These are phyloP conservation scores for Penicilliopsis zonata DNA, from an alignment of 495 filamentous ascomycete species.

Conservation along the genomic window DNA sequence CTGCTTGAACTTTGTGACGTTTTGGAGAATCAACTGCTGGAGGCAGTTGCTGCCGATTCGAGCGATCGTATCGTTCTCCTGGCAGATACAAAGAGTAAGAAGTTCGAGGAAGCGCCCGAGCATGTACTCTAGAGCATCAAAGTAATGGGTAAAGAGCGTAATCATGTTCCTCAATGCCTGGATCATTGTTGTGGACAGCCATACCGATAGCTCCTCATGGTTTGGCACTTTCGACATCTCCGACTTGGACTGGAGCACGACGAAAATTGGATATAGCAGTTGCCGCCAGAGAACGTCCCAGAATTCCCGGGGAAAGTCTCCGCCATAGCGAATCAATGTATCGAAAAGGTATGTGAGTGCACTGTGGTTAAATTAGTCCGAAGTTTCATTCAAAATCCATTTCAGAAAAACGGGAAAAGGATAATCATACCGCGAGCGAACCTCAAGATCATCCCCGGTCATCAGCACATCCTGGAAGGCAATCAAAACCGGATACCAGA, in stretches of 20 bases:
- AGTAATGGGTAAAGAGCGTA: conserved; percentile 95
- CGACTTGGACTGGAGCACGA: conserved; percentile 88
- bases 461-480: conserved; percentile 98
- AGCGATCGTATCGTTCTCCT: conserved; percentile 97
- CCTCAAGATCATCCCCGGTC: conserved; percentile 98
- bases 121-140: conserved; percentile 92
- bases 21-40: conserved; percentile 90
- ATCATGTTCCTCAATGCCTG: conserved; percentile 98
- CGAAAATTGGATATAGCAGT: conserved; percentile 93
- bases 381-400: too few relatives aligned
- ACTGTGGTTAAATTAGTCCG: too few relatives aligned
- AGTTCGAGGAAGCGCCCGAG: conserved; percentile 89
- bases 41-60: conserved; percentile 96
- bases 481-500: conserved; percentile 96
- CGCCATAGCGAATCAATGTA: conserved; percentile 76
- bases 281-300: conserved; percentile 99
- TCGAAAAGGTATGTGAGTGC: conserved; percentile 95
- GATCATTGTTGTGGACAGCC: conserved; percentile 99
- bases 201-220: conserved; percentile 95
- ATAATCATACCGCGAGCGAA: conserved; percentile 53
- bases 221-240: conserved; percentile 90
- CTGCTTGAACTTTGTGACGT: conserved; percentile 77
- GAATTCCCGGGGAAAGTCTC: conserved; percentile 85
- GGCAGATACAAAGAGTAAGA: conserved; percentile 89
- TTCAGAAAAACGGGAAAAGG: background rate